Base-by-base conservation (phyloP, 75 land plant species). In the Gnetum montanum region DNA sequence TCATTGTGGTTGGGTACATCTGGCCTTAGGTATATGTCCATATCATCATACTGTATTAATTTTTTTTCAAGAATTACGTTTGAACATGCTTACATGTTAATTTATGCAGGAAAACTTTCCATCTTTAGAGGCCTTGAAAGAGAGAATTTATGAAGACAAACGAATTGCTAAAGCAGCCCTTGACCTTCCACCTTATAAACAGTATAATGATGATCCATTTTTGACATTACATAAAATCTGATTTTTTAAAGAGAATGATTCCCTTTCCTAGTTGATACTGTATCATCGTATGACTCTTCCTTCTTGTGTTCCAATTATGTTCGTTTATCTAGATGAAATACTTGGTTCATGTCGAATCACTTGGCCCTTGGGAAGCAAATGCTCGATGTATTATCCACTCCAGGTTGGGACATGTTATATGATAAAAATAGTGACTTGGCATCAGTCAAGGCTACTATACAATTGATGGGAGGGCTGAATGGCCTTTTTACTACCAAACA, bases 1-100 rank as follows among this genome's bases (percentile, higher is more conserved):
- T 95, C 49, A 74, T 69, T 37, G 74, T 95, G 38, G 99, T 95
- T 57, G 99, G 99, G 18, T 95, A 90, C 56, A 90, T 95, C 8
- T 77, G 99, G 8, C 86, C 97, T 24, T 92, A 95, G 97, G 99
- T 95, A 84, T 10, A 30, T 38, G 3, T n/a, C n/a, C n/a, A n/a
- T n/a, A n/a, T n/a, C 41, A 40, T 10, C 10, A 40, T 10, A 10
- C 10, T 10, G 15, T 40, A 15, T 10, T 15, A 40, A 15, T 40
- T 10, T 15, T 40, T 40, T 40, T 15, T 10, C 12, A 40, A 10
- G 10, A 10, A 10, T 10, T 10, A 15, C 15, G 15, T 40, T 40
- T 40, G 10, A 40, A 15, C 10, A 15, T 40, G 10, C 15, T 40
- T 10, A n/a, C n/a, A n/a, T 38, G 7, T 49, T 59, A 71, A n/a